These are phyloP conservation scores for Skeletonema tropicum DNA, from an alignment of 108 stramenopile species.

Conservation along the genomic window DNA sequence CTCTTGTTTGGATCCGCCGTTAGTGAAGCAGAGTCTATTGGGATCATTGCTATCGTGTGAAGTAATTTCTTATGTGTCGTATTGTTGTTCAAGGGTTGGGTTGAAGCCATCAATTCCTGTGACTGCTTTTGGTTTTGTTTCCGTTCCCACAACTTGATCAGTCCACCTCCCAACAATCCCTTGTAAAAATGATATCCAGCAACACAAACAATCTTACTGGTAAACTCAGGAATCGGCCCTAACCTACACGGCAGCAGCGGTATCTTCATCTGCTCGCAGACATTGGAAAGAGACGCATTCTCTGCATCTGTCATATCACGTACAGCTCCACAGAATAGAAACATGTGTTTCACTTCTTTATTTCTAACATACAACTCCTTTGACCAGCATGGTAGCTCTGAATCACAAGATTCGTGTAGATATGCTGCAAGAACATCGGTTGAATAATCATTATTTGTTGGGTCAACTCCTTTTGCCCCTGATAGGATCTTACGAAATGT, in stretches of 20 bases:
- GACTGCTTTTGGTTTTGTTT: slow-evolving; percentile 6
- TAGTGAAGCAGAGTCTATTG: slow-evolving; percentile 39
- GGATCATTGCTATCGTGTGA: slow-evolving; percentile 57
- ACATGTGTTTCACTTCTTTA: slow-evolving; percentile 30
- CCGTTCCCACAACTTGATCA: slow-evolving; percentile 40
- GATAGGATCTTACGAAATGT: slow-evolving; percentile 25
- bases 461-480: neutral
- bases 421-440: slow-evolving; percentile 56
- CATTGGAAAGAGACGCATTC: slow-evolving; percentile 51
- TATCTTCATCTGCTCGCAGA: slow-evolving; percentile 42
- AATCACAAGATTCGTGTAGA: slow-evolving; percentile 71
- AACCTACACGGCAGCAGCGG: slow-evolving; percentile 65
- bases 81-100: neutral
- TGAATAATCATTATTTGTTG: slow-evolving; percentile 1
- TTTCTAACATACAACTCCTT: slow-evolving; percentile 7
- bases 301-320: slow-evolving; percentile 61
- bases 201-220: slow-evolving; percentile 74
- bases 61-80: slow-evolving; percentile 31
- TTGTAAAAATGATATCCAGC: slow-evolving; percentile 64
- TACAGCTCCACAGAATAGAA: slow-evolving; percentile 77
- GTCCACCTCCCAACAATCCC: slow-evolving; percentile 30
- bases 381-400: slow-evolving; percentile 72
- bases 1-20: slow-evolving; percentile 45
- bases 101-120: neutral
- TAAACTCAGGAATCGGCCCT: slow-evolving; percentile 76